These are phyloP conservation scores for Pseudocercospora fuligena DNA, from an alignment of 2,329 filamentous ascomycete genomes.

Conservation along the genomic window DNA sequence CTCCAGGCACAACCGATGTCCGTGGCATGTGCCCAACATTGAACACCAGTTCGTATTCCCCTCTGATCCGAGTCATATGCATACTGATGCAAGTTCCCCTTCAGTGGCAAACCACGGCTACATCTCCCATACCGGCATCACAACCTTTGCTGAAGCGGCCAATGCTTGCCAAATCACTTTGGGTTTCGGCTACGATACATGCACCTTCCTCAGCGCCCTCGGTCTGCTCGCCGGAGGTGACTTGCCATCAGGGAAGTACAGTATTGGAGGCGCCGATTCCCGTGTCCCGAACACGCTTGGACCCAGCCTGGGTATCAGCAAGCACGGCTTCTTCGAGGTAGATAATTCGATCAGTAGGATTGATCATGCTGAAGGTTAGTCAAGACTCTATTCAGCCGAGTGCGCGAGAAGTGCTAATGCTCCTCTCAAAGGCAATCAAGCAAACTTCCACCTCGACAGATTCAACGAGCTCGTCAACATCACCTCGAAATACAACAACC, in stretches of 20 bases:
- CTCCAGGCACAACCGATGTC: constrained; percentile 28
- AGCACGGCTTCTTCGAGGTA: constrained; percentile 38
- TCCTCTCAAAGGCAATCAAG: constrained; percentile 31
- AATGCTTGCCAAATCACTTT: constrained; percentile 37
- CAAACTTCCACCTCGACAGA: constrained; percentile 34
- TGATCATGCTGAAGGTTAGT: constrained; percentile 28
- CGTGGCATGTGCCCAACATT: constrained; percentile 36
- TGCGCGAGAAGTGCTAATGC: too few relatives aligned
- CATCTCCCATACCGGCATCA: constrained; percentile 35
- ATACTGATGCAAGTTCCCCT: constrained; percentile 15
- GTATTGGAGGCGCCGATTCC: constrained; percentile 34
- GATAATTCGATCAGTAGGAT: constrained; percentile 37
- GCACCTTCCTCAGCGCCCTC: constrained; percentile 34
- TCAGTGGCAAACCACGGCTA: constrained; percentile 41
- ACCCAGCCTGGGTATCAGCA: constrained; percentile 35
- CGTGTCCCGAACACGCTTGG: constrained; percentile 38
- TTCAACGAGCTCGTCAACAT: constrained; percentile 32
- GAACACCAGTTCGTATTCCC: background rate
- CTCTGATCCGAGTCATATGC: background rate
- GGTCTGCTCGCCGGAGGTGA: constrained; percentile 38
- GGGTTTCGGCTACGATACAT: constrained; percentile 36
- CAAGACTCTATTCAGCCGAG: background rate
- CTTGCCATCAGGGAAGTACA: constrained; percentile 34
- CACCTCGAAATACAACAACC: constrained; percentile 29
- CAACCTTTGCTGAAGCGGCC: constrained; percentile 36